Evolutionary conservation across 139 green algal species (phyloP), one percentile per base, ranked within the genome.

Genomic region (Choricystis sp.): DNA sequence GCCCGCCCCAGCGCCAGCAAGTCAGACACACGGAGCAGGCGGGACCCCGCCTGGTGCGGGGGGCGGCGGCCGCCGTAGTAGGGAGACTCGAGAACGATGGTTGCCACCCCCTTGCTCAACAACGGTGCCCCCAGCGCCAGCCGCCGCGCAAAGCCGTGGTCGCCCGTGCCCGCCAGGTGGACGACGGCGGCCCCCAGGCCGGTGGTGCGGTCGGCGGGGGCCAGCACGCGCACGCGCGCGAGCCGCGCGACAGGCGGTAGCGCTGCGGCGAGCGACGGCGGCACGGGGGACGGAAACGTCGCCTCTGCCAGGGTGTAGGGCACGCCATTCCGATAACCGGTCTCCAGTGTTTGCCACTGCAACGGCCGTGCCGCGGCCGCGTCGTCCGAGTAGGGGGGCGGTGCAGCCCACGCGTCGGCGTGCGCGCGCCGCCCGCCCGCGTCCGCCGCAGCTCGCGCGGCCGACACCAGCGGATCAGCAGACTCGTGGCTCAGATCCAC

Each of bases 151-250:
- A 84, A 88, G 3, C 74, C 72, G 58, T 94, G 86, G 62, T 95
- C 87, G 0, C 87, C 87, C 0, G 87, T 95, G 26, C 77, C 87
- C 2, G 87, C 77, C 40, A 95, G 70, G 68, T 93, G 85, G n/a
- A 95, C 29, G n/a, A 85, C 82, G 52, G 69, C 61, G 57, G 31
- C 61, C 24, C 2, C 57, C 60, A 4, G 31, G 66, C 4, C 60
- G 29, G 29, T 68, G 60, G 40, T 80, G 83, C 55, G 78, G 56
- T 25, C 23, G 23, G n/a, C 57, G 24, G 4, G 9, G 57, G 9
- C 57, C 52, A 84, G 66, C 65, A 85, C 52, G 57, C 77, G 79
- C 27, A 77, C 3, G 60, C 77, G 14, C 78, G 67, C 0, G 70
- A 79, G 16, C 29, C 77, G 25, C 81, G 70, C 68, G 66, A 77